phyloP scores from a whole-genome alignment of 768 basidiomycete species.

The Serendipita sp. region DNA sequence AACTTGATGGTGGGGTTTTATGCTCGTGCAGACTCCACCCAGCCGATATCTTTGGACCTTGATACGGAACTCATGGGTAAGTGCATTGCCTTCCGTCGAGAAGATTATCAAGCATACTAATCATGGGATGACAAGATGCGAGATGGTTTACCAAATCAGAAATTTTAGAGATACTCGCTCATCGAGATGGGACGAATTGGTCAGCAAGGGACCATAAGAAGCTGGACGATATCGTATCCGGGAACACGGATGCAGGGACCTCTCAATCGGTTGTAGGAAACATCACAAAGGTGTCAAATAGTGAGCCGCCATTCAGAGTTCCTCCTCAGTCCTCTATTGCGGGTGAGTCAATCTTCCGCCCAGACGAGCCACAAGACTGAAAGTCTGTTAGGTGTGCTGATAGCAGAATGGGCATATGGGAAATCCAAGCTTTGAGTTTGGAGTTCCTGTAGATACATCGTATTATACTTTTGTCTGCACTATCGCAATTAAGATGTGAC shows the following conservation, averaged over 20 bases:
- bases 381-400: slow-evolving; percentile 63
- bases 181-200: slow-evolving; percentile 34
- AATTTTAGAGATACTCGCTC: slow-evolving; percentile 45
- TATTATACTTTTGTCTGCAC: neutral
- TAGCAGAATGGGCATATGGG: slow-evolving; percentile 52
- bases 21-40: slow-evolving; percentile 52
- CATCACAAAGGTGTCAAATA: slow-evolving; percentile 12
- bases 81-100: slow-evolving; percentile 10
- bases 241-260: slow-evolving; percentile 18
- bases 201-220: slow-evolving; percentile 34
- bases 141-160: slow-evolving; percentile 73
- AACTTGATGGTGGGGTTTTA: slow-evolving; percentile 49
- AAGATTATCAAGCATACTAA: neutral
- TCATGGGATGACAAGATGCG: slow-evolving; percentile 39
- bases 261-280: slow-evolving; percentile 15
- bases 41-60: slow-evolving; percentile 67
- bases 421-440: slow-evolving; percentile 4
- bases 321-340: slow-evolving; percentile 46
- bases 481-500: neutral
- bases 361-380: neutral
- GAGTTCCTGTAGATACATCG: neutral
- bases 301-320: slow-evolving; percentile 47
- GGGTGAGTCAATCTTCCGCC: neutral
- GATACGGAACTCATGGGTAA: slow-evolving; percentile 90
- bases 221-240: slow-evolving; percentile 21